Evolutionary conservation across 305 asterid species (phyloP).

Genomic region (Ajuga reptans): DNA sequence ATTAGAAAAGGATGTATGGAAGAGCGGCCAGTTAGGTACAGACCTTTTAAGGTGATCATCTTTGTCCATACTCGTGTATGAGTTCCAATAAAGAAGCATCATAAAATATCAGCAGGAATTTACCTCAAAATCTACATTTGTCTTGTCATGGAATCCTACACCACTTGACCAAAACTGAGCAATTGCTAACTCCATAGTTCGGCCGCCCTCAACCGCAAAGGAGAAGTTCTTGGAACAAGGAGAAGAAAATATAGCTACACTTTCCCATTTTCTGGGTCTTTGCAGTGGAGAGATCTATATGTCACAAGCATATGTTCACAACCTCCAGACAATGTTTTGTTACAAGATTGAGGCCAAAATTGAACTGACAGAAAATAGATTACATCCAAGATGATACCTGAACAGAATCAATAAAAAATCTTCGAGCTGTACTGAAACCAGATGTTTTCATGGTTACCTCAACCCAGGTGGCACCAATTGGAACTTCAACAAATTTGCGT

Average conservation of each 20-base stretch:
- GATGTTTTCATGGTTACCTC: slow-evolving; percentile 80
- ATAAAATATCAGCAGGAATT: slow-evolving; percentile 13
- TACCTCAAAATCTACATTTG: slow-evolving; percentile 84
- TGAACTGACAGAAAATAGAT: slow-evolving; percentile 9
- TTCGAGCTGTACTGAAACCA: slow-evolving; percentile 82
- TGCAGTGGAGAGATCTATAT: slow-evolving; percentile 69
- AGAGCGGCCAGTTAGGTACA: not conserved
- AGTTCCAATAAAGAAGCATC: not conserved
- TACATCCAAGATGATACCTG: slow-evolving; percentile 51
- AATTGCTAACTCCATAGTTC: slow-evolving; percentile 83
- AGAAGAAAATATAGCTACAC: slow-evolving; percentile 69
- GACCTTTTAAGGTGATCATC: not conserved
- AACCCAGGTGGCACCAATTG: slow-evolving; percentile 95
- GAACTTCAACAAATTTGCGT: slow-evolving; percentile 83
- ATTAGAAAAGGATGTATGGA: not conserved
- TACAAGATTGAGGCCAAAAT: slow-evolving; percentile 9
- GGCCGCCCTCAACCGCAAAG: slow-evolving; percentile 80
- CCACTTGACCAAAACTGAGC: slow-evolving; percentile 99
- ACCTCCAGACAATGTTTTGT: slow-evolving; percentile 15
- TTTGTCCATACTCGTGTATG: slow-evolving; percentile 4
- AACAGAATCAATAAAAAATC: slow-evolving; percentile 74
- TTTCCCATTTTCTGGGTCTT: slow-evolving; percentile 94
- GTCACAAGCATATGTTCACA: slow-evolving; percentile 31
- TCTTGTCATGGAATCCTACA: slow-evolving; percentile 71
- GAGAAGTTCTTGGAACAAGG: slow-evolving; percentile 88